Base-by-base conservation (phyloP, 1,139 yeast genomes). In the Magnusiomyces ingens region DNA sequence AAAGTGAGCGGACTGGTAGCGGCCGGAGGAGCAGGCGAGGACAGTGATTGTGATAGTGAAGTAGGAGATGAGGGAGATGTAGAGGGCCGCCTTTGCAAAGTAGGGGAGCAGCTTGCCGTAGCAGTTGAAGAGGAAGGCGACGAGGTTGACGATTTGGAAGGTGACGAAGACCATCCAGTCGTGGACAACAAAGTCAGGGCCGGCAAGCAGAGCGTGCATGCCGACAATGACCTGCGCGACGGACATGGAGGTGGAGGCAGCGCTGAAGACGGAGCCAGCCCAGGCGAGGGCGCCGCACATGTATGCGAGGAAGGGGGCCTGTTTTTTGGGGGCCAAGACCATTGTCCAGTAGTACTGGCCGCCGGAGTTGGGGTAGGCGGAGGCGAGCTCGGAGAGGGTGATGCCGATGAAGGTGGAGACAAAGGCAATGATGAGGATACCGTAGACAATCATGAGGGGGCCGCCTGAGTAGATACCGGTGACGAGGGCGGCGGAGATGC, bases 331-430 rank as follows among this genome's bases (percentile, higher is more conserved):
- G 11, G 82, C 79, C 57, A 80, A 67, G 37, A 77, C 76, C 60
- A 79, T 67, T 1, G 82, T 76, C 85, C 85, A 80, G 54, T 76
- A 80, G 62, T 79, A 79, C 60, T 79, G 83, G 22, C 84, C 84
- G 32, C 84, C 83, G 47, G 84, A 81, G 53, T 69, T 69, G 1
- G 84, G 84, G 62, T 76, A 76, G 41, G 81, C 77, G 49, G 77
- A 72, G 1, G 80, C 74, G 62, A 80, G 68, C 58, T 80, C 84
- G 15, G 80, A 73, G 37, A 77, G 67, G 2, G 80, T 72, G 51
- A 74, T 65, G 10, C 76, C 81, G 49, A 77, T 71, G 61, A 75
- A 71, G 52, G 73, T 63, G 2, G 80, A 73, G 37, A 78, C 66
- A 51, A 67, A 69, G 10, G 83, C 78, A 52, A 81, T 78, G 59